These are phyloP conservation scores for Lachancea sp. DNA, from an alignment of 805 yeast species.

Conservation along the genomic window DNA sequence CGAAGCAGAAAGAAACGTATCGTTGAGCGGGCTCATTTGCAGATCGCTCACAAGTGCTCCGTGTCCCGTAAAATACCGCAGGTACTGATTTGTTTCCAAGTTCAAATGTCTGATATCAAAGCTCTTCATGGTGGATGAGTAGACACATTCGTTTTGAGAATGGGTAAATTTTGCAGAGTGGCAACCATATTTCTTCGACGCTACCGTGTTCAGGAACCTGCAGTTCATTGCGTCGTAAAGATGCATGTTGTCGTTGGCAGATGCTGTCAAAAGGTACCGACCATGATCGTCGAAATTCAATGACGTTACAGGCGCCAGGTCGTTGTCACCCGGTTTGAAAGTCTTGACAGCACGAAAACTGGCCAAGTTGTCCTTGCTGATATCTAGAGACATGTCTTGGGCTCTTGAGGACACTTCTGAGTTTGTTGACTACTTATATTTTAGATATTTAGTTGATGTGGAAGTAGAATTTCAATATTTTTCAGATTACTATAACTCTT, in stretches of 20 bases:
- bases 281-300: slow-evolving; percentile 82
- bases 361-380: slow-evolving; percentile 24
- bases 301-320: slow-evolving; percentile 54
- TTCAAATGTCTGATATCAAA: slow-evolving; percentile 71
- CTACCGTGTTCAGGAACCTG: slow-evolving; percentile 56
- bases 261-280: slow-evolving; percentile 63
- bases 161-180: slow-evolving; percentile 82
- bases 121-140: slow-evolving; percentile 78
- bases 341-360: slow-evolving; percentile 41
- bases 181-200: slow-evolving; percentile 87
- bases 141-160: slow-evolving; percentile 61
- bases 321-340: slow-evolving; percentile 42
- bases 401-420: background rate
- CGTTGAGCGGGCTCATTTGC: slow-evolving; percentile 66
- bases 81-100: slow-evolving; percentile 67
- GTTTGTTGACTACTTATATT: background rate
- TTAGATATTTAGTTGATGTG: background rate
- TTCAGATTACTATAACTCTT: background rate
- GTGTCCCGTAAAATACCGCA: slow-evolving; percentile 87
- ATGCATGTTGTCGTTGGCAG: slow-evolving; percentile 77
- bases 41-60: slow-evolving; percentile 65
- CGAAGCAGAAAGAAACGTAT: slow-evolving; percentile 59
- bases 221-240: slow-evolving; percentile 75
- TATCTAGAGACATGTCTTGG: slow-evolving; percentile 15
- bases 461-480: background rate